Evolutionary conservation across 2,329 filamentous ascomycete genomes (phyloP), one percentile per base, ranked within the genome.

Genomic region (Neonectria ditissima): DNA sequence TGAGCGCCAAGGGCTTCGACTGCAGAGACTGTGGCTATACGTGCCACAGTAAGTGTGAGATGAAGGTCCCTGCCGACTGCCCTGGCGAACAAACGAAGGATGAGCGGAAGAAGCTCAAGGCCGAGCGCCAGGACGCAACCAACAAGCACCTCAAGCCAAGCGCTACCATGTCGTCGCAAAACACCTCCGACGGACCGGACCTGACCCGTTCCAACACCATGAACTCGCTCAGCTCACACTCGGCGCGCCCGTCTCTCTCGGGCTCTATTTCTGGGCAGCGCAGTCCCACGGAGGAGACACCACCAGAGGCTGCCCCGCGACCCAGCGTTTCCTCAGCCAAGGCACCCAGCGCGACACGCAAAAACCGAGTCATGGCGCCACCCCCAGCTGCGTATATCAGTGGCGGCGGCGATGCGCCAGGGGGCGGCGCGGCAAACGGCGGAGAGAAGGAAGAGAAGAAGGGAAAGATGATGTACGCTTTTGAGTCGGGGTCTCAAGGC

Each of bases 31-130:
- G 96, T 75, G 96, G 97, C 34, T 99, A 97, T 80, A 97, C 94
- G 2, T 99, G 96, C 76, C 96, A 99, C 80, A 97, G 91, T 83
- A 99, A 99, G 81, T 99, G 96, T 78, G 93, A 99, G 82, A 96
- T 99, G 91, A 99, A 98, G 80, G 96, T 98, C 0, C 94, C 96
- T 0, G 92, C 96, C 8, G 93, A 97, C 76, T 99, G 96, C 75
- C 96, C 96, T 0, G 96, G 96, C 53, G 96, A 98, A 75, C 89
- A 96, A 76, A 91, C 86, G 67, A 99, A 98, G 79, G 96, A 98
- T 66, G 94, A 97, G 73, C 94, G 91, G 82, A 99, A 97, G 84
- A 97, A 94, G 74, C 85, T 97, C 70, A 98, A 98, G 80, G 86
- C 87, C 44, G 91, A 94, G 76, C 88, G 94, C 65, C 95, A 98